Evolutionary conservation across 2,329 filamentous ascomycete genomes (phyloP).

Genomic region (Cephalotrichum gorgonifer): DNA sequence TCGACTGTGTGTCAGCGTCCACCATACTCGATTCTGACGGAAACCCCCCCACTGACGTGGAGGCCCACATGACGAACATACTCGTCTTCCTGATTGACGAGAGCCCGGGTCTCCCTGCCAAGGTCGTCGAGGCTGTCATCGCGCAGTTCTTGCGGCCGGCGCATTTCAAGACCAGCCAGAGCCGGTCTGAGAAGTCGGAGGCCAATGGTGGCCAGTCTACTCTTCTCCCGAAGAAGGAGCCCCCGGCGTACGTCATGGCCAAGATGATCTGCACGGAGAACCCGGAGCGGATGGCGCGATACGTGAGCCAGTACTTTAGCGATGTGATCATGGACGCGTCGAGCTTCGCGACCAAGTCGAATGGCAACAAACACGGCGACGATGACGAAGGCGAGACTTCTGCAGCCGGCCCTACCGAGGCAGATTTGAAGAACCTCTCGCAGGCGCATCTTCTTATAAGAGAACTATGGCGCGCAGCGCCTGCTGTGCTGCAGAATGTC

Average conservation of each 20-base stretch:
- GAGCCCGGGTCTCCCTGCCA: conserved; percentile 61
- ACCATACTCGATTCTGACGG: conserved; percentile 68
- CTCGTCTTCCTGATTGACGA: conserved; percentile 83
- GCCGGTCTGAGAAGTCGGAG: conserved; percentile 30
- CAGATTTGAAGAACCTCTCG: conserved; percentile 75
- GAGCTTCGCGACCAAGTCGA: conserved; percentile 42
- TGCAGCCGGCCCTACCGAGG: conserved; percentile 58
- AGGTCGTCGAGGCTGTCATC: conserved; percentile 85
- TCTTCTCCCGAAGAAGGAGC: conserved; percentile 75
- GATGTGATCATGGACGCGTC: conserved; percentile 89
- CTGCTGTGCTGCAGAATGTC: conserved; percentile 81
- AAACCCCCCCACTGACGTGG: conserved; percentile 82
- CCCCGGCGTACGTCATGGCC: conserved; percentile 91
- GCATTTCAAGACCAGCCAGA: conserved; percentile 35
- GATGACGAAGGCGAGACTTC: conserved; percentile 54
- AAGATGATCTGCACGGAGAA: conserved; percentile 85
- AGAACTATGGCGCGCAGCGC: conserved; percentile 88
- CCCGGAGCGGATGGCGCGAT: conserved; percentile 87
- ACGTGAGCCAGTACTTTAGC: conserved; percentile 93
- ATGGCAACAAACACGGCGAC: conserved; percentile 47
- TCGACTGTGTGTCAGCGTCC: conserved; percentile 79
- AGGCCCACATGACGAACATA: conserved; percentile 82
- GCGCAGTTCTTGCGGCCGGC: conserved; percentile 85
- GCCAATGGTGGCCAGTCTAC: conserved; percentile 72
- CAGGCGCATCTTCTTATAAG: conserved; percentile 85